Evolutionary conservation across 2,329 filamentous ascomycete genomes (phyloP), one percentile per base, ranked within the genome.

Genomic region (Dactylellina drechsleri): DNA sequence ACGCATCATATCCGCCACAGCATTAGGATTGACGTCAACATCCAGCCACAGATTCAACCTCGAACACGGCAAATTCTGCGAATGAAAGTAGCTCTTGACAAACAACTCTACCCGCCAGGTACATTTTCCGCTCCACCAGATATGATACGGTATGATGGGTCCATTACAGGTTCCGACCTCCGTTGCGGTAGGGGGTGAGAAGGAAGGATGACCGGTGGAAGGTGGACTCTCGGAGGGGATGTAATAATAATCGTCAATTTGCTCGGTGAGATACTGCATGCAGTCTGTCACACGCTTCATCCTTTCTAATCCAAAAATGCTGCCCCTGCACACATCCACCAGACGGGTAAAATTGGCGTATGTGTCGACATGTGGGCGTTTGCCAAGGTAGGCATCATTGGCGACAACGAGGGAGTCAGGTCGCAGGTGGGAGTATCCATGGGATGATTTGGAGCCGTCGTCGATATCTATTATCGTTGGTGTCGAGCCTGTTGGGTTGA

Each of bases 71-170:
- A 87, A 80, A 72, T 87, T 87, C 75, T 87, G 86, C 0, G 85
- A 87, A 78, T 87, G 85, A 0, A 87, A 83, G 78, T 87, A 86
- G 65, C 84, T 84, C 81, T 87, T 87, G 81, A 87, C 81, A 77
- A 87, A 87, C 31, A 85, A 81, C 77, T 87, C 86, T 49, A 87
- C 84, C 50, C 86, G 82, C 86, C 86, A 87, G 2, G 85, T 87
- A 2, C 85, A 85, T 7, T 85, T 84, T 2, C 86, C 86, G 6
- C 85, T 86, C 86, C 86, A 87, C 82, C 87, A 87, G 28, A 84
- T 83, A 77, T 87, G 86, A 60, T 85, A 87, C 2, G 85, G 85
- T 31, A 86, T 83, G 76, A 87, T 85, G n/a, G 85, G 85, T 1
- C 86, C 86, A 49, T 85, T 82, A 76, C 86, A 87, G 26, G 83